Percentiles rank a stretch among this genome's conserved stretches.
phyloP scores from a whole-genome alignment of 208 protist genomes.

The Crithidia bombi region DNA sequence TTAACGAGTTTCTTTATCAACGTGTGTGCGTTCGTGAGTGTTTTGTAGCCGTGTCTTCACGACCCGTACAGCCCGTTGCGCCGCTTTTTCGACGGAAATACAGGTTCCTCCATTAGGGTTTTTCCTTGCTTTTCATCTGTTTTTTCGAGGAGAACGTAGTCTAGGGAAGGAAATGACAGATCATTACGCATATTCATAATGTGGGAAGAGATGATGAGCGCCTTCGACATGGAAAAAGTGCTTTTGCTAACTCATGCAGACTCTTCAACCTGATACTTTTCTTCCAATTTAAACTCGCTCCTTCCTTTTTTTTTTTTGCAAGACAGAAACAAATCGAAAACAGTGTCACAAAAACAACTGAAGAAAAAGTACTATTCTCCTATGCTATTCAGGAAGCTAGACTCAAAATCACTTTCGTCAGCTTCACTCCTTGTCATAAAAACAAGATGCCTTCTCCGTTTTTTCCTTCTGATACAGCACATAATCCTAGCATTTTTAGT shows the following conservation, averaged over 20 bases:
- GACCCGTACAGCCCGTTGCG: neutral
- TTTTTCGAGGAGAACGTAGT: constrained; percentile 7
- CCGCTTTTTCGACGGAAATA: neutral
- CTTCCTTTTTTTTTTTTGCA: constrained; percentile 16
- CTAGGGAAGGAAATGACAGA: neutral
- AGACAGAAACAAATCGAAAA: constrained; percentile 18
- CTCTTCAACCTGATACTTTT: too few species aligned
- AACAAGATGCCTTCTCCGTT: constrained; percentile 1
- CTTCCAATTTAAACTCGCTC: constrained; percentile 9
- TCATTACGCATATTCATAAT: neutral
- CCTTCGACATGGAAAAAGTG: neutral
- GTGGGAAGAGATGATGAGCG: constrained; percentile 1
- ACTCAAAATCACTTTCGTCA: neutral
- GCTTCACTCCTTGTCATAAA: constrained; percentile 2
- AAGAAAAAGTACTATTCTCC: constrained; percentile 28
- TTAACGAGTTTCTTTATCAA: too few species aligned
- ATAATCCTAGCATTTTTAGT: constrained; percentile 29
- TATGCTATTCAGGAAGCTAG: constrained; percentile 23
- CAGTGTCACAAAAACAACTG: constrained; percentile 24
- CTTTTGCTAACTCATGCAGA: too few species aligned
- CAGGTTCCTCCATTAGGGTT: neutral
- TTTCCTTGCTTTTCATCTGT: too few species aligned
- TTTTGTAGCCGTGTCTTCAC: too few species aligned
- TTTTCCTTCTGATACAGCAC: constrained; percentile 8
- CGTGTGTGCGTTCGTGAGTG: too few species aligned